Percentiles rank a stretch among this genome's conserved stretches.
Conservation (phyloP, 371 early-diverging fungal species). For the Mortierella sp. region DNA sequence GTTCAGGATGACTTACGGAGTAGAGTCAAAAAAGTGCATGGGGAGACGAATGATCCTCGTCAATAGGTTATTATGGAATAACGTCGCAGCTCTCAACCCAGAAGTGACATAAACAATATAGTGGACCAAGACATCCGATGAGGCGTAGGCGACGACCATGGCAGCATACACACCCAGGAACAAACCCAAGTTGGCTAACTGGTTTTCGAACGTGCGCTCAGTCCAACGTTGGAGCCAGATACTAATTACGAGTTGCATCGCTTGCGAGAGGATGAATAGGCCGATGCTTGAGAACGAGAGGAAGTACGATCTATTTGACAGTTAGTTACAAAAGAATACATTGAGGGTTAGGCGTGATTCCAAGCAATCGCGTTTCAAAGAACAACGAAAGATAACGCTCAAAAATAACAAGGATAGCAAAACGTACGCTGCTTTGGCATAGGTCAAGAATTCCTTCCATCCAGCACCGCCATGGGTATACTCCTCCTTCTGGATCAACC, state of each 20-base stretch:
- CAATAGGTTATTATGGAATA: slow-evolving; percentile 14
- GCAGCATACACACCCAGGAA: slow-evolving; percentile 20
- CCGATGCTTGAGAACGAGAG: not conserved
- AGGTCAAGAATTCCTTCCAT: slow-evolving; percentile 75
- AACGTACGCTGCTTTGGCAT: slow-evolving; percentile 62
- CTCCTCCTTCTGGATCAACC: slow-evolving; percentile 40
- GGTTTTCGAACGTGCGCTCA: not conserved
- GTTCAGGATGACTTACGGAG: slow-evolving; percentile 66
- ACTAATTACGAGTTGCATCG: not conserved
- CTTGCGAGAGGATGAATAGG: not conserved
- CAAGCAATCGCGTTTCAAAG: not conserved
- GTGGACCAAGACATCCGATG: not conserved
- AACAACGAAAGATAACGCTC: not conserved
- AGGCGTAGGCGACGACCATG: not conserved
- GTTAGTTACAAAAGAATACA: not conserved
- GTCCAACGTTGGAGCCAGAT: slow-evolving; percentile 6
- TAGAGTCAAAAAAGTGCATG: slow-evolving; percentile 60
- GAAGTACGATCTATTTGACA: not conserved
- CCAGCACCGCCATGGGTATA: slow-evolving; percentile 63
- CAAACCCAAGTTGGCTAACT: not conserved
- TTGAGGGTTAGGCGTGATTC: not conserved
- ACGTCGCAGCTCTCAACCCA: slow-evolving; percentile 25
- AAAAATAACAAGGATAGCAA: not conserved
- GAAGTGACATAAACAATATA: slow-evolving; percentile 9
- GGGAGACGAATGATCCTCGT: slow-evolving; percentile 46